A percentile compares a stretch with the other conserved stretches of the same genome.
phyloP scores from a whole-genome alignment of 352 stramenopile genomes.

The Globisporangium perplexum region DNA sequence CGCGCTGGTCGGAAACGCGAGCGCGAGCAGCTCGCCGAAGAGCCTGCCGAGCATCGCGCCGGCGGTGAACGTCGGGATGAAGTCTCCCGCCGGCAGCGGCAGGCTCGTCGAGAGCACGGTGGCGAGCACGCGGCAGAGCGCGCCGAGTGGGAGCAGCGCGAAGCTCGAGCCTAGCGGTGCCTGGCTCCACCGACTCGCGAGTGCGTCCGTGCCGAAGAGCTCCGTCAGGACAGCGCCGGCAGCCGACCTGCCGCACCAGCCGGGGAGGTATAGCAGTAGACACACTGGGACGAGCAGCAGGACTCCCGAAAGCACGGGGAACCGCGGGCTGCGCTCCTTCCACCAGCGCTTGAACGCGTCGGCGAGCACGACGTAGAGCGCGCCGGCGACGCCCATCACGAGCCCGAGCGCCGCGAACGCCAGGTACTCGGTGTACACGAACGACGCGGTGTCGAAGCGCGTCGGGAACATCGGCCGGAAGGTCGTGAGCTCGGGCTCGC shows the following conservation, averaged over 20 bases:
- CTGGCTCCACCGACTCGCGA: constrained; percentile 25
- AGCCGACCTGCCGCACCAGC: constrained; percentile 28
- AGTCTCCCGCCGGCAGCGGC: constrained; percentile 48
- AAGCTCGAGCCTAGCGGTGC: constrained; percentile 21
- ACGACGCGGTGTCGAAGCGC: constrained; percentile 31
- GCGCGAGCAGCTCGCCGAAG: constrained; percentile 35
- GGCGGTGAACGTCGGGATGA: constrained; percentile 59
- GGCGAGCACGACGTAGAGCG: constrained; percentile 37
- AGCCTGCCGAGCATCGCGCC: constrained; percentile 51
- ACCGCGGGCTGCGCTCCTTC: constrained; percentile 17
- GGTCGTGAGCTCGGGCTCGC: constrained; percentile 29
- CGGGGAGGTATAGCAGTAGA: constrained; percentile 32
- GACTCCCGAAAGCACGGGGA: constrained; percentile 18
- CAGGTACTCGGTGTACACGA: constrained; percentile 39
- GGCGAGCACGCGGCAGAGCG: constrained; percentile 24
- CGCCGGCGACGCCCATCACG: constrained; percentile 40
- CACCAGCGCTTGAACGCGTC: constrained; percentile 35
- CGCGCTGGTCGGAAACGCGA: constrained; percentile 24
- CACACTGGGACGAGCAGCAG: constrained; percentile 32
- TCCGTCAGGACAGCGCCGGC: constrained; percentile 24
- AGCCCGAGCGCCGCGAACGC: constrained; percentile 43
- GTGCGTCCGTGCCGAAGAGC: constrained; percentile 18
- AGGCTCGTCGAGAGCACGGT: constrained; percentile 49
- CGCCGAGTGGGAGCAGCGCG: constrained; percentile 25
- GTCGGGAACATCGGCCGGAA: constrained; percentile 51